phyloP scores from a whole-genome alignment of 1,139 yeast genomes.

The Kazachstania sp. region DNA sequence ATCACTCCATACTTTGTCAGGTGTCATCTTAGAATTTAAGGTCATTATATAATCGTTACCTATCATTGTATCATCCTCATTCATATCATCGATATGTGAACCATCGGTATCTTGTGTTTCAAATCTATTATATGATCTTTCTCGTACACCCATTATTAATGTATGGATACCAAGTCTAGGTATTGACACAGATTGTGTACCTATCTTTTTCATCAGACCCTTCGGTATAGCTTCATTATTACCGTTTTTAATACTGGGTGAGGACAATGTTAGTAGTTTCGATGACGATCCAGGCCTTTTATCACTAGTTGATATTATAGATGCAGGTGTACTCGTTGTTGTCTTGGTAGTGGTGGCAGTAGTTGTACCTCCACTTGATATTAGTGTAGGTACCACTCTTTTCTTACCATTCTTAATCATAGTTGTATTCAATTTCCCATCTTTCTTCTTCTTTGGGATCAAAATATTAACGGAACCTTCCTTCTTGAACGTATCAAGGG shows the following conservation, averaged over 20 bases:
- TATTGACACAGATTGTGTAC: conserved; percentile 28
- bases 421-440: conserved; percentile 25
- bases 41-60: conserved; percentile 28
- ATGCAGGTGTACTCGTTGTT: conserved; percentile 81
- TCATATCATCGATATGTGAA: conserved; percentile 33
- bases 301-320: conserved; percentile 44
- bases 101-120: conserved; percentile 18
- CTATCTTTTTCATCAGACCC: conserved; percentile 20
- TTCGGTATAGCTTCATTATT: conserved; percentile 2
- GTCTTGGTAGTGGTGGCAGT: conserved; percentile 37
- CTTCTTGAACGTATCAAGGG: conserved; percentile 9
- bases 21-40: conserved; percentile 21
- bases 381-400: conserved; percentile 76
- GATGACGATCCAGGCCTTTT: not conserved
- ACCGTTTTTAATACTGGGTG: not conserved
- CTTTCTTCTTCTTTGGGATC: conserved; percentile 26
- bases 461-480: conserved; percentile 17
- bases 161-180: conserved; percentile 36
- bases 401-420: conserved; percentile 55
- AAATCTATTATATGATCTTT: conserved; percentile 21
- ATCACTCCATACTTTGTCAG: conserved; percentile 25
- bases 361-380: conserved; percentile 37
- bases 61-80: conserved; percentile 3
- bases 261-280: not conserved
- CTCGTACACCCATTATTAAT: conserved; percentile 30